Evolutionary conservation across 129 eudicot genomes (phyloP), one percentile per base, ranked within the genome.

Genomic region (Saposhnikovia divaricata): DNA sequence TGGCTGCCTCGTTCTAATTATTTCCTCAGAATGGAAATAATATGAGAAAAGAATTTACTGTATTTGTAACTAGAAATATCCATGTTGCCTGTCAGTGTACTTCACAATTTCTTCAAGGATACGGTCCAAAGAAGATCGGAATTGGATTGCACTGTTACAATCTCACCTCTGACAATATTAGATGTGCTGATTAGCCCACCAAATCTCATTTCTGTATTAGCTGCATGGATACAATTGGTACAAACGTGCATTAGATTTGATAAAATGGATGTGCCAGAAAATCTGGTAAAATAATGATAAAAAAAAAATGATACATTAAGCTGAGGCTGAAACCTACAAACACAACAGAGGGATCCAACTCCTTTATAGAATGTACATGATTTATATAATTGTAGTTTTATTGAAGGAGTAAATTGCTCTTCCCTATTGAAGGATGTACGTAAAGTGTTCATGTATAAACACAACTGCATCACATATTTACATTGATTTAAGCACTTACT

Each of bases 141-240:
- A 84, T 89, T 87, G n/a, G 97, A 89, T 73, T 79, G 85, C 78
- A 95, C 96, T 0, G 91, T 92, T 28, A 92, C 83, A 8, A 27
- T 80, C 48, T 90, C 90, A 50, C 44, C 93, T 80, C 42, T 83
- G 38, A 85, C 99, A 25, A 90, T 76, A 74, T 95, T 95, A 50
- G 99, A 95, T 18, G 99, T 95, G 42, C 99, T 95, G 81, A 95
- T 83, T 80, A 92, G 81, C 21, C 94, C 97, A 53, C 99, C 99
- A 75, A 95, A 95, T 83, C 85, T 88, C 99, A 92, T 90, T 80
- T 87, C 95, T 4, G 93, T 85, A 74, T 90, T 78, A 84, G 78
- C 99, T 95, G 94, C 61, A 83, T 38, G 9, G 42, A 4, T 18
- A 81, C 34, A 43, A 27, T 3, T 18, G 4, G 38, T 34, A 40